Conservation (phyloP, 768 basidiomycete species). For the Neoboletus subvelutipes region DNA sequence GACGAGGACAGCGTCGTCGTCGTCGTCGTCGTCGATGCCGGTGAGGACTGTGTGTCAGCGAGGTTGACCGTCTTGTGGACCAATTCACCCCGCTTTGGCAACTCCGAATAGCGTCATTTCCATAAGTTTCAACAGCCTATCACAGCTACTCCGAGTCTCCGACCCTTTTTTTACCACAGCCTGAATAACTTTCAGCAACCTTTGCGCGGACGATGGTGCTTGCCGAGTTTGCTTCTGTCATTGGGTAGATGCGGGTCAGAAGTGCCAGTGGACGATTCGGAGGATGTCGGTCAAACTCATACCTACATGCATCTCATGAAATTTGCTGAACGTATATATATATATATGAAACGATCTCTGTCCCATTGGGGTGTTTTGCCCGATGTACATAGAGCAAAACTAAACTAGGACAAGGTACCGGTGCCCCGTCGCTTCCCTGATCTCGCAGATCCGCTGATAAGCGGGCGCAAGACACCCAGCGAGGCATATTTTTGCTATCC, state of each 20-base stretch:
- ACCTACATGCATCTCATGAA: background rate
- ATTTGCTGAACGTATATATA: too few relatives aligned
- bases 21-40: constrained; percentile 13
- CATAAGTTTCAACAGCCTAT: constrained; percentile 4
- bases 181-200: background rate
- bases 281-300: background rate
- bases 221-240: background rate
- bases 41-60: background rate
- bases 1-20: constrained; percentile 3
- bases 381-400: background rate
- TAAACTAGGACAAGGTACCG: background rate
- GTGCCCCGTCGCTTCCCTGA: background rate
- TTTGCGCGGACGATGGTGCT: background rate
- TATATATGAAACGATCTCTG: too few relatives aligned
- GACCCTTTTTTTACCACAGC: background rate
- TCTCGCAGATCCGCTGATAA: background rate
- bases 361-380: too few relatives aligned
- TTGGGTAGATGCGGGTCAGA: background rate
- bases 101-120: constrained; percentile 12
- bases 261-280: background rate
- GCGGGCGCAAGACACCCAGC: background rate
- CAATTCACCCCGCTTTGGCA: constrained; percentile 13
- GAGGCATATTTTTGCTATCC: background rate
- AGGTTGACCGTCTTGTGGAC: background rate
- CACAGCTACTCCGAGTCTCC: background rate